Evolutionary conservation across 768 basidiomycete genomes (phyloP).

Genomic region (Boletus pseudopeckii): DNA sequence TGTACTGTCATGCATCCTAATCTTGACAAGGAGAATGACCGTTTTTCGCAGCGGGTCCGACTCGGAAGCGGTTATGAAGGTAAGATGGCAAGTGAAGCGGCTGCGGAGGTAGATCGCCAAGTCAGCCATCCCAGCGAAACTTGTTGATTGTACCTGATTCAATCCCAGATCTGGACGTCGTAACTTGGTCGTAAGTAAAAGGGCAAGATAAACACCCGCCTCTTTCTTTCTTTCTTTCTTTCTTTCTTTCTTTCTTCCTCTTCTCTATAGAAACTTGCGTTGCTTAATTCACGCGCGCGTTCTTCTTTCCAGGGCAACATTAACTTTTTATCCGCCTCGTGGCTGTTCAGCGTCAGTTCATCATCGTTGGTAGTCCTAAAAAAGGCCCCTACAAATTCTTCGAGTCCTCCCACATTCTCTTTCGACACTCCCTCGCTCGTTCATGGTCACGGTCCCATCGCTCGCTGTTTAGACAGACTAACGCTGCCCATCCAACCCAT

Average conservation of each 20-base stretch:
- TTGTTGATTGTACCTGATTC: too few species aligned
- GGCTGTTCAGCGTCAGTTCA: conserved; percentile 6
- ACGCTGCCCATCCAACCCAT: background rate
- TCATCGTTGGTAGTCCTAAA: conserved; percentile 12
- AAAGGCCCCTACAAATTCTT: conserved; percentile 5
- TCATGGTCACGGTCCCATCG: conserved; percentile 18
- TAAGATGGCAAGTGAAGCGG: background rate
- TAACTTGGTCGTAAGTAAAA: too few species aligned
- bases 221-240: too few species aligned
- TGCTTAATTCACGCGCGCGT: conserved; percentile 9
- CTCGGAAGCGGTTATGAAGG: conserved; percentile 2
- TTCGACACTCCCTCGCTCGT: conserved; percentile 10
- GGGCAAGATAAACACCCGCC: too few species aligned
- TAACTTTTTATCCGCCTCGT: conserved; percentile 9
- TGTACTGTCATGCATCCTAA: too few species aligned
- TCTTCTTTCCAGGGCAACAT: conserved; percentile 7
- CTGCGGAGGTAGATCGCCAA: conserved; percentile 24
- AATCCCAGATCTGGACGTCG: too few species aligned
- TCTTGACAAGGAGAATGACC: background rate
- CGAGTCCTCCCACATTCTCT: conserved; percentile 6
- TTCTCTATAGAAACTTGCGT: background rate
- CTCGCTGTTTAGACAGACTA: conserved; percentile 4
- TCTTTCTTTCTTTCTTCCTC: background rate
- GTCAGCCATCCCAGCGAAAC: too few species aligned
- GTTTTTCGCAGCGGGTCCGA: conserved; percentile 8